Conservation (phyloP, 768 basidiomycete species). For the Leccinum aurantiacum region DNA sequence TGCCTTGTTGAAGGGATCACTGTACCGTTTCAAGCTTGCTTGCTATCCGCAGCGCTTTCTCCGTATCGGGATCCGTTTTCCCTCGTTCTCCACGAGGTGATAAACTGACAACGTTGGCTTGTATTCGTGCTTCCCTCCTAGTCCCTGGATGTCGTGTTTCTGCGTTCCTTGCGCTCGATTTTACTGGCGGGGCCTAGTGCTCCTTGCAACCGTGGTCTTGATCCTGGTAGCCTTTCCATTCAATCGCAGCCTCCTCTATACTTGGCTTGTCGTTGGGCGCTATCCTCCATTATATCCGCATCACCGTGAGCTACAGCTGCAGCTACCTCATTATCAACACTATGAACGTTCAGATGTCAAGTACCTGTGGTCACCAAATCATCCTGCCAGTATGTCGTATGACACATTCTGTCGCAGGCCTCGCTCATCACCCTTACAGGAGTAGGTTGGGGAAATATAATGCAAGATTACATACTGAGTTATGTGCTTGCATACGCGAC, state of each 20-base stretch:
- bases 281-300: constrained; percentile 43
- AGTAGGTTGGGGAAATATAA: constrained; percentile 38
- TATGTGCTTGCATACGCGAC: constrained; percentile 35
- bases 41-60: not conserved
- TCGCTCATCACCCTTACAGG: constrained; percentile 19
- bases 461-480: constrained; percentile 39
- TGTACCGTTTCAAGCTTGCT: not conserved
- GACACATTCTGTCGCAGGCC: not conserved
- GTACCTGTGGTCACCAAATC: constrained; percentile 49
- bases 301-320: constrained; percentile 37
- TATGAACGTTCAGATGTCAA: constrained; percentile 36
- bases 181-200: constrained; percentile 5
- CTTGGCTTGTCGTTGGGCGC: constrained; percentile 15
- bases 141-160: constrained; percentile 3
- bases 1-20: not conserved
- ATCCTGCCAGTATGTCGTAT: constrained; percentile 27
- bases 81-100: not conserved
- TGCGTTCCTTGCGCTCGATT: constrained; percentile 1
- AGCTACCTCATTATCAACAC: constrained; percentile 39
- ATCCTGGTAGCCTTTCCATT: constrained; percentile 22
- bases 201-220: constrained; percentile 8
- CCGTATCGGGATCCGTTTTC: not conserved
- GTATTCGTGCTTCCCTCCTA: not conserved
- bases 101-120: not conserved
- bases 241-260: constrained; percentile 21